These are phyloP conservation scores for Pestalotiopsis sp. DNA, from an alignment of 2,329 filamentous ascomycete species.

Conservation along the genomic window DNA sequence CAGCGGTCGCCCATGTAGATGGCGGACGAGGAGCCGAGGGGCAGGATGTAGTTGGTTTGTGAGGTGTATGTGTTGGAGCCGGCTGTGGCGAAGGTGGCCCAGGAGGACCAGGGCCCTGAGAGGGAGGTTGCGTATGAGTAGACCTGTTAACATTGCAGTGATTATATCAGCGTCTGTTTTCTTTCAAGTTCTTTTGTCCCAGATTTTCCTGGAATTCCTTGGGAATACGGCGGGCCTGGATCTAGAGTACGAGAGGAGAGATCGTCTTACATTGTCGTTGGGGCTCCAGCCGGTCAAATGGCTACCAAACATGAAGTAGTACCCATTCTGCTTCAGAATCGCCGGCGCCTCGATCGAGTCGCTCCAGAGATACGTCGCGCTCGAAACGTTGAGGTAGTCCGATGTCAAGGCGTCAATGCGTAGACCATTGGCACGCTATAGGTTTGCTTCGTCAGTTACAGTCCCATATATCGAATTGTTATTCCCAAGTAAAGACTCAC, in stretches of 20 bases:
- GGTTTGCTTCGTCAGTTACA: conserved; percentile 24
- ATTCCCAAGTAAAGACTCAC: conserved; percentile 39
- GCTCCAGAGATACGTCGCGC: conserved; percentile 52
- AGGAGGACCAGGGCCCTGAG: conserved; percentile 62
- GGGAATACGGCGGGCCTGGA: too few species aligned
- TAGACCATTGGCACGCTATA: conserved; percentile 54
- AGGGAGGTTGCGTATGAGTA: conserved; percentile 63
- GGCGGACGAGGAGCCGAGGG: conserved; percentile 36
- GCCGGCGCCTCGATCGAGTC: conserved; percentile 65
- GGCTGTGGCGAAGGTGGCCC: conserved; percentile 59
- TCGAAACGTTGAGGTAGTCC: conserved; percentile 57
- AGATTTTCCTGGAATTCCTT: too few species aligned
- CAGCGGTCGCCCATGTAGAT: conserved; percentile 73
- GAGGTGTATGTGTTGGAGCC: conserved; percentile 61
- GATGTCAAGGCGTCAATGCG: conserved; percentile 59
- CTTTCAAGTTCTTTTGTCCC: too few species aligned
- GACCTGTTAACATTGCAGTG: conserved; percentile 26
- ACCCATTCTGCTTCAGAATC: conserved; percentile 60
- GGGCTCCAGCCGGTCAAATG: conserved; percentile 59
- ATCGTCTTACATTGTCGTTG: conserved; percentile 59
- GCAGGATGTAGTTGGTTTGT: conserved; percentile 64
- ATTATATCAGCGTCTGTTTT: not conserved
- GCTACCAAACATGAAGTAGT: conserved; percentile 69
- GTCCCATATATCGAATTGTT: not conserved
- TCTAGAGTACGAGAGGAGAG: too few species aligned